Conservation (phyloP, 768 basidiomycete genomes). For the Trametopsis cervina region DNA sequence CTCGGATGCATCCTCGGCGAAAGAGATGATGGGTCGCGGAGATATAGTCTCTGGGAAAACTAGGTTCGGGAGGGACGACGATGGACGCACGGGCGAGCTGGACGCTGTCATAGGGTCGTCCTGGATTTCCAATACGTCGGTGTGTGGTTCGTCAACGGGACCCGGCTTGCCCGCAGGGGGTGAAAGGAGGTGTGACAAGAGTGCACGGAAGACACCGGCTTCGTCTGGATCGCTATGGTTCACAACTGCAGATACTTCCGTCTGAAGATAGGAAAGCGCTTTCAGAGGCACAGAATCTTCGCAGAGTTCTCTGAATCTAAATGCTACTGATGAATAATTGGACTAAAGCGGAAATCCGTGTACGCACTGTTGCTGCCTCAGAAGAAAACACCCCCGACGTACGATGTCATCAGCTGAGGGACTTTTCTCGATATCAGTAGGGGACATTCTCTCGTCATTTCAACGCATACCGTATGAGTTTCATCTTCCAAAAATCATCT, state of each 20-base stretch:
- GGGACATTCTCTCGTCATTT: no score
- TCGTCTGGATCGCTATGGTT: constrained; percentile 61
- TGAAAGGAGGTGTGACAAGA: constrained; percentile 58
- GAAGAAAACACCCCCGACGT: constrained; percentile 52
- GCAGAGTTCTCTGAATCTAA: constrained; percentile 80
- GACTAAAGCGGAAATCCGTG: neutral
- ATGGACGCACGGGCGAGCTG: neutral
- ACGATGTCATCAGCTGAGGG: constrained; percentile 57
- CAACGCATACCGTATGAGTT: constrained; percentile 47
- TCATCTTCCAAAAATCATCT: constrained; percentile 79
- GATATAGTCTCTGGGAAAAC: neutral
- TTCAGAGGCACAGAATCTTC: constrained; percentile 52
- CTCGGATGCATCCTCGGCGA: neutral
- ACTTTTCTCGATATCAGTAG: constrained; percentile 30
- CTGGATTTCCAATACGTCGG: neutral
- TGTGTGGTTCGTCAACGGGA: neutral
- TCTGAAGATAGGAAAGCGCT: constrained; percentile 67
- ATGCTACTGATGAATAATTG: no score
- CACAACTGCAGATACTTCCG: constrained; percentile 62
- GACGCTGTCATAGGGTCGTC: constrained; percentile 1
- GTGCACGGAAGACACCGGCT: constrained; percentile 51
- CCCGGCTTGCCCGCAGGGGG: constrained; percentile 5
- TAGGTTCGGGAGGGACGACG: neutral
- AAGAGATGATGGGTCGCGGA: neutral
- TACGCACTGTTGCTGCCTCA: constrained; percentile 69